A percentile compares a stretch with the other conserved stretches of the same genome.
Evolutionary conservation across 2,329 filamentous ascomycete species (phyloP).

Genomic region (Fusarium citri): DNA sequence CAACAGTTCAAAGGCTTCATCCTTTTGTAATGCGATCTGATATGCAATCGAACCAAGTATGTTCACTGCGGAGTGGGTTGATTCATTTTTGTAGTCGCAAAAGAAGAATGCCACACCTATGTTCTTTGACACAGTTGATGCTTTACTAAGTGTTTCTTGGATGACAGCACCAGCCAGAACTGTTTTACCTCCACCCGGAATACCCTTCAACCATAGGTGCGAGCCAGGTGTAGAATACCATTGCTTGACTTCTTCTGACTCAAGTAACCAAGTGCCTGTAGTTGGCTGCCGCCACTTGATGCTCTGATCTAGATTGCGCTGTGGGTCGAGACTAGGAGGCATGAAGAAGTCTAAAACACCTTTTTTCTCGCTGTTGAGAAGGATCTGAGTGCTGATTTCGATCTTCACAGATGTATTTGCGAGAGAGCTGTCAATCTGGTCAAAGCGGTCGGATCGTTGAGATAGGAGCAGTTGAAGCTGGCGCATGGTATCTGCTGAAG

Average conservation of each 20-base stretch:
- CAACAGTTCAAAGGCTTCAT: conserved; percentile 5
- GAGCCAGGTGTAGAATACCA: conserved; percentile 6
- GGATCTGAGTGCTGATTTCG: not conserved
- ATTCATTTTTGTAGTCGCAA: conserved; percentile 14
- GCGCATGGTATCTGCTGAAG: conserved; percentile 2
- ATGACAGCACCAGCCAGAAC: conserved; percentile 19
- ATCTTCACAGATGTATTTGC: not conserved
- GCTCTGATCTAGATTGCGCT: not conserved
- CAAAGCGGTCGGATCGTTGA: fast-evolving
- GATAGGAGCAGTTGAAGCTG: conserved; percentile 5
- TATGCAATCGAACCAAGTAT: conserved; percentile 14
- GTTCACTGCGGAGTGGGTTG: fast-evolving
- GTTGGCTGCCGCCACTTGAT: conserved; percentile 12
- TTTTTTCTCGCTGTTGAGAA: not conserved
- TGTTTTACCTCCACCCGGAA: conserved; percentile 19
- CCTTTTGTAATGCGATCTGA: conserved; percentile 23
- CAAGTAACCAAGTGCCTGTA: conserved; percentile 16
- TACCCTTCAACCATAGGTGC: conserved; percentile 25
- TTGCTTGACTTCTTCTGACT: not conserved
- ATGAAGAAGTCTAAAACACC: conserved; percentile 10
- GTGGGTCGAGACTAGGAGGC: not conserved
- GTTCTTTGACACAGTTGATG: fast-evolving
- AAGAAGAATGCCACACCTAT: conserved; percentile 21
- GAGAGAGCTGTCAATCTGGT: fast-evolving
- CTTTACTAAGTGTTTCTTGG: conserved; percentile 1